These are phyloP conservation scores for Aspergillus quadricinctus DNA, from an alignment of 2,329 filamentous ascomycete genomes.

Conservation along the genomic window DNA sequence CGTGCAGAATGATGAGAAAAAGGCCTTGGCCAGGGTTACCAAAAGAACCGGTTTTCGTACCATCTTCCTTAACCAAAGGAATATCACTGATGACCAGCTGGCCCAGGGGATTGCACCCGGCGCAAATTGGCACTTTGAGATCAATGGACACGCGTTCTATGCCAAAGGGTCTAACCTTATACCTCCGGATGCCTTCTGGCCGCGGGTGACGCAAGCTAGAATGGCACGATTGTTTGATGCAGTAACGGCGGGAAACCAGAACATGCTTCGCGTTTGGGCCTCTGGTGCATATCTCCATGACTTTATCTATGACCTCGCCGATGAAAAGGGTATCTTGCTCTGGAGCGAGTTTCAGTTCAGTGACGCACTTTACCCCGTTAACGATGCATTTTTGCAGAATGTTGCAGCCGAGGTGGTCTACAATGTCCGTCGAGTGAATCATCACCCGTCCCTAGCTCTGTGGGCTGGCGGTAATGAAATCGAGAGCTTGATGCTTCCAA, in stretches of 20 bases:
- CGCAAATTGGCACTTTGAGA: conserved; percentile 61
- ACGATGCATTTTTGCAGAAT: conserved; percentile 53
- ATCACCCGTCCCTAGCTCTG: conserved; percentile 54
- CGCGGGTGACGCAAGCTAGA: conserved; percentile 51
- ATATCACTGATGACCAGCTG: conserved; percentile 52
- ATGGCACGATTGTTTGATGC: conserved; percentile 53
- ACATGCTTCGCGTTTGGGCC: conserved; percentile 62
- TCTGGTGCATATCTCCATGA: conserved; percentile 58
- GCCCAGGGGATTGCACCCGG: conserved; percentile 53
- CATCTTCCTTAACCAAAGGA: conserved; percentile 55
- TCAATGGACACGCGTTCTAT: conserved; percentile 62
- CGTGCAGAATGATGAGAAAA: conserved; percentile 36
- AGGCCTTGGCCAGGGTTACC: conserved; percentile 42
- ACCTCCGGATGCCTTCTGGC: conserved; percentile 60
- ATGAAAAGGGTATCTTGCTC: conserved; percentile 57
- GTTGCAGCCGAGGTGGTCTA: conserved; percentile 54
- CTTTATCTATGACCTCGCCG: conserved; percentile 60
- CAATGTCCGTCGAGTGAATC: conserved; percentile 58
- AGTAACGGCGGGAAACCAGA: conserved; percentile 56
- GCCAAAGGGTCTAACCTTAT: conserved; percentile 63
- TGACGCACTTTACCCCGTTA: conserved; percentile 56
- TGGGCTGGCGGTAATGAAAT: conserved; percentile 59
- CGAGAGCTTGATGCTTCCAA: conserved; percentile 50
- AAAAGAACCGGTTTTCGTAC: conserved; percentile 60
- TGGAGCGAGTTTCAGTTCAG: conserved; percentile 63